Conservation (phyloP, 345 rosid species). For the Carallia brachiata region DNA sequence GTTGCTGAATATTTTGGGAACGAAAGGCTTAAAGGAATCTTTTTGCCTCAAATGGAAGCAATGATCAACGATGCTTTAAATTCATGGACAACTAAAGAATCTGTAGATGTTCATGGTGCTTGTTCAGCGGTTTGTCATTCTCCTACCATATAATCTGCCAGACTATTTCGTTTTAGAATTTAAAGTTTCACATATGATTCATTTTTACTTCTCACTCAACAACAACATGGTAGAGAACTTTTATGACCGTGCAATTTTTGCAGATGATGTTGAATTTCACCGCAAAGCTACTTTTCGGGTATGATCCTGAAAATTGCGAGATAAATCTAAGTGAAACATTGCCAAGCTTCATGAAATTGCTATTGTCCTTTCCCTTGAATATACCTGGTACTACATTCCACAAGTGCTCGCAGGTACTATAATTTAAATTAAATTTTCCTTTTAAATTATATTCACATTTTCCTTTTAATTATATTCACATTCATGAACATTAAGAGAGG, state of each 20-base stretch:
- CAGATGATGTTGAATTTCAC: slow-evolving; percentile 30
- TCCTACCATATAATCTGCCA: neutral
- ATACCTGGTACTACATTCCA: slow-evolving; percentile 30
- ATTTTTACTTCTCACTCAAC: neutral
- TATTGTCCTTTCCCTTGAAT: slow-evolving; percentile 30
- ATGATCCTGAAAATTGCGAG: slow-evolving; percentile 15
- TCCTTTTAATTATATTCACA: neutral
- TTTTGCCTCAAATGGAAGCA: neutral
- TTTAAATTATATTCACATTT: too few species aligned
- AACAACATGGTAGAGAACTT: neutral
- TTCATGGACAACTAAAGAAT: slow-evolving; percentile 5
- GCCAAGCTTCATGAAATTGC: slow-evolving; percentile 21
- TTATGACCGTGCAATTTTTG: neutral
- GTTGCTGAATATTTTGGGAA: neutral
- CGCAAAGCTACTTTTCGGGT: slow-evolving; percentile 16
- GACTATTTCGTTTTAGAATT: neutral
- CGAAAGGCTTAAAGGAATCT: neutral
- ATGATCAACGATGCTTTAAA: neutral
- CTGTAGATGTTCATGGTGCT: slow-evolving; percentile 13
- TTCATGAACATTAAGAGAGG: too few species aligned
- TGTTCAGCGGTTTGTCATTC: slow-evolving; percentile 3
- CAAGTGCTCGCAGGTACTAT: slow-evolving; percentile 23
- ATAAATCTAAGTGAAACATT: slow-evolving; percentile 19
- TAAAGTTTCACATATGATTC: neutral
- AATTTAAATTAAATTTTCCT: neutral